Conservation (phyloP, 306 rosid species). For the Lithocarpus polystachyus region DNA sequence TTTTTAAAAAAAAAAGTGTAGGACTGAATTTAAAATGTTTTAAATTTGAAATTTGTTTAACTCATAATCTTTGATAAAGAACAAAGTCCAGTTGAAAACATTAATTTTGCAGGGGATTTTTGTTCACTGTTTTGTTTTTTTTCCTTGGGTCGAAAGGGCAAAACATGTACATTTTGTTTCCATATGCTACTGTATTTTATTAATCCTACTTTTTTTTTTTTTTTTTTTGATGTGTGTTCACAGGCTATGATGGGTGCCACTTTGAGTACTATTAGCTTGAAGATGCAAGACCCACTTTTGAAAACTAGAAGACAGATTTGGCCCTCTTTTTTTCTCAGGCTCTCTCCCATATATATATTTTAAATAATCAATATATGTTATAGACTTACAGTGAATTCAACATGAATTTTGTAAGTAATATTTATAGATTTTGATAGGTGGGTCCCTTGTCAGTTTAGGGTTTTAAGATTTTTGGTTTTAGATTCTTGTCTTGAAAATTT, state of each 20-base stretch:
- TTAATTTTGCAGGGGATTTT: too few species aligned
- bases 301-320: background rate
- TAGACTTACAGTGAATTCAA: background rate
- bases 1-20: too few species aligned
- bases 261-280: constrained; percentile 29
- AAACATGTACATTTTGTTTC: background rate
- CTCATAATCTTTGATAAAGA: background rate
- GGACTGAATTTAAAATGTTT: too few species aligned
- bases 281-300: background rate
- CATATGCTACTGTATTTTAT: background rate
- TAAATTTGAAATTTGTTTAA: background rate
- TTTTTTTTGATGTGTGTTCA: background rate
- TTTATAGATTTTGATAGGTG: background rate
- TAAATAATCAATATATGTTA: background rate
- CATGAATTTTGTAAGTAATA: constrained; percentile 16
- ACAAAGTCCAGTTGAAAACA: background rate
- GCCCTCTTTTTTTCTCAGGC: background rate
- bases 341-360: background rate
- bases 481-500: background rate
- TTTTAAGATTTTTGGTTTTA: constrained; percentile 6
- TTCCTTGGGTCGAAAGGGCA: background rate
- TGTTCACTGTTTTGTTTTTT: too few species aligned
- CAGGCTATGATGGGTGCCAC: constrained; percentile 68
- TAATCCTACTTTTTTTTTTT: background rate
- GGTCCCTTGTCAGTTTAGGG: background rate